Evolutionary conservation across 2,329 filamentous ascomycete species (phyloP), one percentile per base, ranked within the genome.

Genomic region (Pseudogymnoascus sp.): DNA sequence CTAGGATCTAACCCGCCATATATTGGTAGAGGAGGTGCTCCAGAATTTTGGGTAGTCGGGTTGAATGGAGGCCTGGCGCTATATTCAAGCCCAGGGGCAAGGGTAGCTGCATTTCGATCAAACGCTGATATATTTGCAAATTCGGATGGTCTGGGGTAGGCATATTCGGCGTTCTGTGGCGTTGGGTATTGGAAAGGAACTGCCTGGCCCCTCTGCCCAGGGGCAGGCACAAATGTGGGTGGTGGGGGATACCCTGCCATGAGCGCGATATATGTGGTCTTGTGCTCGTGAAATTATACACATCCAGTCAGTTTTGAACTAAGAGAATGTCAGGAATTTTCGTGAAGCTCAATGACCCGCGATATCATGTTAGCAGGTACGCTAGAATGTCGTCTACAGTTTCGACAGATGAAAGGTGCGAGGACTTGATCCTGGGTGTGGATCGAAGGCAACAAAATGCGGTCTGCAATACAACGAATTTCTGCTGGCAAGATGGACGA

Each of bases 241-340:
- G 75, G 75, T 64, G 74, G 71, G 63, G 77, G 77, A 72, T 81
- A 79, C 64, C 79, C 76, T 60, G 79, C 78, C 80, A 81, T 81
- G 60, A 62, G 72, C 63, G 64, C 37, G 66, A 59, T 56, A 33
- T 33, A 33, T 21, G 50, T 56, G 29, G 50, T 56, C n/a, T 56
- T 56, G 16, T 10, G 50, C 10, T 56, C 29, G n/a, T 33, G 50
- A n/a, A 56, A 8, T 33, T 33, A 56, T 26, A 19, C 50, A 11
- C 50, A 56, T 56, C 11, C 29, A 33, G 50, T 56, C 33, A 56
- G 50, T 56, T 33, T 56, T 19, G 33, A 56, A 56, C 50, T n/a
- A 56, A 56, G 29, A 29, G 50, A 19, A 56, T 21, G 16, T 56
- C 16, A 56, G 50, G 50, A 10, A 10, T 53, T 4, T 56, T 56